Conservation (phyloP, 768 basidiomycete genomes). For the Sporobolomyces phaffii region DNA sequence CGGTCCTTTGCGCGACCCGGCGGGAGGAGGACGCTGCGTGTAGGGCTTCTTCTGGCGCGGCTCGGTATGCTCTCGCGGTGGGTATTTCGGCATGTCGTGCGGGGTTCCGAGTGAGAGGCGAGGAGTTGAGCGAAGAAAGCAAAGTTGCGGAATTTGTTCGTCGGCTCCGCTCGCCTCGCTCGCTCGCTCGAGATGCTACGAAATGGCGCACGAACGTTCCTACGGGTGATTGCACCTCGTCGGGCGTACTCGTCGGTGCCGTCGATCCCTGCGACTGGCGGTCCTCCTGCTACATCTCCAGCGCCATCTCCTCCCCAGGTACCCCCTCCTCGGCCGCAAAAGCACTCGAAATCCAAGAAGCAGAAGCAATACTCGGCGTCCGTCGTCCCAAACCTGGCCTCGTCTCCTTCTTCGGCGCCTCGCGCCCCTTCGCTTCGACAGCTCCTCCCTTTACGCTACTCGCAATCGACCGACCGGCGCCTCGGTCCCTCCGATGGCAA, state of each 20-base stretch:
- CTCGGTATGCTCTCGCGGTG: not conserved
- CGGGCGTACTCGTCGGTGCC: not conserved
- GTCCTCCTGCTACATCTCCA: not conserved
- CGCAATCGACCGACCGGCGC: not conserved
- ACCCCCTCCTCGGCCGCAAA: conserved; percentile 15
- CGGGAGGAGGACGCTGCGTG: not conserved
- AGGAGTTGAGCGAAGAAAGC: not conserved
- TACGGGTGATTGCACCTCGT: not conserved
- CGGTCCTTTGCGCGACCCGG: conserved; percentile 1
- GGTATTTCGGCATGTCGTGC: not conserved
- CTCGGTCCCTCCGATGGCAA: conserved; percentile 18
- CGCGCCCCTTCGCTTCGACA: not conserved
- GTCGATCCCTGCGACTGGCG: not conserved
- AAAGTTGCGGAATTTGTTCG: not conserved
- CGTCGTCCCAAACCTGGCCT: not conserved
- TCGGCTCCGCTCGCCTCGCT: not conserved
- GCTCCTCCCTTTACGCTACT: conserved; percentile 1
- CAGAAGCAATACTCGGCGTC: not conserved
- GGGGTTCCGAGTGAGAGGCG: not conserved
- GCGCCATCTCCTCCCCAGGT: not conserved
- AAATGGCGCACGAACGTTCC: not conserved
- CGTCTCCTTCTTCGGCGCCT: not conserved
- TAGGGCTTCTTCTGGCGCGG: conserved; percentile 1
- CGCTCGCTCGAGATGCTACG: not conserved
- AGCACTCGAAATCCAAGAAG: conserved; percentile 23